Evolutionary conservation across 139 green algal species (phyloP).

Genomic region (Nannochloris sp.): DNA sequence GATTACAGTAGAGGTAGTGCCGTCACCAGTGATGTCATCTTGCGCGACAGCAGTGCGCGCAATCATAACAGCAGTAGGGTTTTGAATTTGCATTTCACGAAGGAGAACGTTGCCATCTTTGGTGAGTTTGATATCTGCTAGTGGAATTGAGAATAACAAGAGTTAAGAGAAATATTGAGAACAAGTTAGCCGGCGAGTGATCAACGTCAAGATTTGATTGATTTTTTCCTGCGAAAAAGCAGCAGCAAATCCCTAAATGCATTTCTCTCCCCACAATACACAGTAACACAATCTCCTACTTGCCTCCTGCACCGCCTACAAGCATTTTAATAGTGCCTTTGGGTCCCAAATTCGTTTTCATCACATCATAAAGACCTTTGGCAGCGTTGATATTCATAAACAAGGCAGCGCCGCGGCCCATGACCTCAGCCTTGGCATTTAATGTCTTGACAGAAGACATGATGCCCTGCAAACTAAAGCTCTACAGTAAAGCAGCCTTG

Average conservation of each 20-base stretch:
- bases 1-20: conserved; percentile 92
- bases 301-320: conserved; percentile 81
- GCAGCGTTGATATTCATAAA: conserved; percentile 99
- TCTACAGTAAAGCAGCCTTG: conserved; percentile 1
- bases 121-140: conserved; percentile 93
- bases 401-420: conserved; percentile 78
- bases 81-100: conserved; percentile 98
- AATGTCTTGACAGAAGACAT: conserved; percentile 79
- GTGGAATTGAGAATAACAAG: too few species aligned
- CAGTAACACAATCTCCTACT: neutral
- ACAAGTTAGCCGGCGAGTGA: too few species aligned
- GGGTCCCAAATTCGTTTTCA: conserved; percentile 94
- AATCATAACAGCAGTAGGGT: conserved; percentile 99
- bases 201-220: too few species aligned
- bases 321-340: conserved; percentile 99
- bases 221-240: too few species aligned
- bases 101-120: conserved; percentile 97
- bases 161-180: neutral
- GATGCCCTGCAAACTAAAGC: neutral
- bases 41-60: conserved; percentile 93
- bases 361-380: conserved; percentile 96
- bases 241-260: neutral
- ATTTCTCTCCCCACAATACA: neutral
- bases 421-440: conserved; percentile 92
- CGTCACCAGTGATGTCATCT: conserved; percentile 95